Base-by-base conservation (phyloP, 1,139 yeast species). In the Petasospora fabianii region DNA sequence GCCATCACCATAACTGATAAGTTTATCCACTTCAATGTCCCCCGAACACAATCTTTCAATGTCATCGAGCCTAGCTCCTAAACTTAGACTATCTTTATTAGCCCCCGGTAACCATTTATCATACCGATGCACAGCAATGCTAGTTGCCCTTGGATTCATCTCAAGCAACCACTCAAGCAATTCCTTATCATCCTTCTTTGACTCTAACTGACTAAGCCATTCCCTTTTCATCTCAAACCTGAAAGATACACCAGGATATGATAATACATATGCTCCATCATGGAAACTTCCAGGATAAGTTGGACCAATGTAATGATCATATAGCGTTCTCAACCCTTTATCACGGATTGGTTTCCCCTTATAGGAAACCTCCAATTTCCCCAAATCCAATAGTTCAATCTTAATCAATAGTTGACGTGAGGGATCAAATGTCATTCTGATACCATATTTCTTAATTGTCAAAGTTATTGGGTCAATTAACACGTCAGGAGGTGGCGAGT, bases 271-370 rank as follows among this genome's bases (percentile, higher is more conserved):
- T 7, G 15, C 9, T 3, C 24, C 36, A 46, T 73, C 24, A 12
- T 29, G 9, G 3, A 32, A 19, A 10, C 43, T 41, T 0, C 84
- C 84, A 1, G 82, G 81, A 43, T 73, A 75, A 0, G 84, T 78
- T 3, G 84, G 84, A 0, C 85, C 85, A 56, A 79, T 75, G 3
- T 71, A 63, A 50, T 69, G 73, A 50, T 77, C 76, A 56, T 79
- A 79, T 7, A 78, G 65, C 24, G 63, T 43, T 9, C 43, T 46
- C 30, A 50, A 29, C 9, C 39, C 42, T 42, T 43, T 43, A n/a
- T 46, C 40, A 14, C 44, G 36, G 14, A 53, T 34, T 6, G 15
- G 9, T 13, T 36, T 44, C 3, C 40, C 47, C 30, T 49, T 45
- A 27, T 50, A 53, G 1, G 16, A 14, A 14, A 50, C 35, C n/a